Conservation (phyloP, 1,139 yeast genomes). For the Tardiomyces digboiensis region DNA sequence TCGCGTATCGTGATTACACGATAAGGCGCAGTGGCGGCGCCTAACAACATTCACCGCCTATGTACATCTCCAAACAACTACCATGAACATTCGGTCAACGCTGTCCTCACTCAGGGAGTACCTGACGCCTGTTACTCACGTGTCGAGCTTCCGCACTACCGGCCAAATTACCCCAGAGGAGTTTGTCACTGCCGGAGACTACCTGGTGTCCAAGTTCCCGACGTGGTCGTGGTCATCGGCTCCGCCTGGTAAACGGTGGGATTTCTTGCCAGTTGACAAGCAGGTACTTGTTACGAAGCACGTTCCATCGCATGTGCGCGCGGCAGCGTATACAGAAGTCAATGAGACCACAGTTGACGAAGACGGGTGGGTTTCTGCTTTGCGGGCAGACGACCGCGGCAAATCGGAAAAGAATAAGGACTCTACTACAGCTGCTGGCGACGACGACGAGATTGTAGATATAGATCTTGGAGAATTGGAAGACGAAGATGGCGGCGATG, state of each 20-base stretch:
- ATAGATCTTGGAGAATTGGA: slow-evolving; percentile 19
- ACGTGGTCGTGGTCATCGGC: slow-evolving; percentile 91
- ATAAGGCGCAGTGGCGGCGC: too few species aligned
- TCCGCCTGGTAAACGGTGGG: slow-evolving; percentile 48
- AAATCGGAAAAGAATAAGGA: slow-evolving; percentile 37
- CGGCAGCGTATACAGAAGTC: slow-evolving; percentile 43
- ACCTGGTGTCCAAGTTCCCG: slow-evolving; percentile 78
- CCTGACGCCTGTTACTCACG: slow-evolving; percentile 80
- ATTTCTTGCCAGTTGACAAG: slow-evolving; percentile 75
- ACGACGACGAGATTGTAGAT: slow-evolving; percentile 21
- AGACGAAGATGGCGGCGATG: slow-evolving; percentile 16
- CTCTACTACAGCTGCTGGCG: slow-evolving; percentile 5
- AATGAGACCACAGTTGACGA: slow-evolving; percentile 32
- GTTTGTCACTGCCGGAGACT: slow-evolving; percentile 30
- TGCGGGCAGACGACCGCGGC: slow-evolving; percentile 36
- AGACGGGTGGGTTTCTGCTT: slow-evolving; percentile 11
- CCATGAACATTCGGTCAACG: slow-evolving; percentile 18
- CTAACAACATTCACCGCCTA: too few species aligned
- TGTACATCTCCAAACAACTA: neutral
- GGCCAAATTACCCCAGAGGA: slow-evolving; percentile 68
- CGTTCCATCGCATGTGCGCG: slow-evolving; percentile 79
- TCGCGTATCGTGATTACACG: too few species aligned
- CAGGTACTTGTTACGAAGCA: slow-evolving; percentile 82
- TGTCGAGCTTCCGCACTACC: slow-evolving; percentile 69
- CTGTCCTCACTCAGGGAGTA: slow-evolving; percentile 76